These are phyloP conservation scores for Aquilaria yunnanensis DNA, from an alignment of 345 rosid species.

Conservation along the genomic window DNA sequence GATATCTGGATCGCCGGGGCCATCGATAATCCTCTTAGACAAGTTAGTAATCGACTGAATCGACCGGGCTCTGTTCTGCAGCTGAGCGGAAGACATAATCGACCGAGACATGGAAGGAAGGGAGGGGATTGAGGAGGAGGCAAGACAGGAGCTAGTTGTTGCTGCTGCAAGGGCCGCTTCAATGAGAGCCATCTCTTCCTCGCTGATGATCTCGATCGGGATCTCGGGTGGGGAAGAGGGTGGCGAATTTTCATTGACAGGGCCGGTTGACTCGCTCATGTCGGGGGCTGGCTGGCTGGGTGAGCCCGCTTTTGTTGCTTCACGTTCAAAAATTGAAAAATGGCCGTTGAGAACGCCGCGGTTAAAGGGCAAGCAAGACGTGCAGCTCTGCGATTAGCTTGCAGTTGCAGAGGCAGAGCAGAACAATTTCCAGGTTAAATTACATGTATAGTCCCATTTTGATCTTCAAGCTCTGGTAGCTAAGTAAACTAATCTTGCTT, in stretches of 20 bases:
- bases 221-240: slow-evolving; percentile 22
- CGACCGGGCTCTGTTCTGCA: slow-evolving; percentile 26
- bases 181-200: slow-evolving; percentile 81
- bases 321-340: not conserved
- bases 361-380: not conserved
- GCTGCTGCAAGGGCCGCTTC: slow-evolving; percentile 57
- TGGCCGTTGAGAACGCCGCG: slow-evolving; percentile 30
- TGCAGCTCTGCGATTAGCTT: not conserved
- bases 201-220: slow-evolving; percentile 72
- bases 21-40: slow-evolving; percentile 33
- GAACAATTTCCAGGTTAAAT: no score
- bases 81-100: slow-evolving; percentile 8
- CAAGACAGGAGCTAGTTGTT: slow-evolving; percentile 34
- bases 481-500: no score
- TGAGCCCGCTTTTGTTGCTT: no score
- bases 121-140: slow-evolving; percentile 22
- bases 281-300: no score
- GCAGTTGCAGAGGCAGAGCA: not conserved
- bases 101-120: slow-evolving; percentile 20
- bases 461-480: no score
- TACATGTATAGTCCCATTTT: no score
- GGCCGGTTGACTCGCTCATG: no score
- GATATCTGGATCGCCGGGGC: slow-evolving; percentile 29
- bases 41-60: slow-evolving; percentile 28
- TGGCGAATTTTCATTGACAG: no score